A percentile compares a stretch with the other conserved stretches of the same genome.
Evolutionary conservation across 2,329 filamentous ascomycete genomes (phyloP).

Genomic region (Aspergillus amoenus): DNA sequence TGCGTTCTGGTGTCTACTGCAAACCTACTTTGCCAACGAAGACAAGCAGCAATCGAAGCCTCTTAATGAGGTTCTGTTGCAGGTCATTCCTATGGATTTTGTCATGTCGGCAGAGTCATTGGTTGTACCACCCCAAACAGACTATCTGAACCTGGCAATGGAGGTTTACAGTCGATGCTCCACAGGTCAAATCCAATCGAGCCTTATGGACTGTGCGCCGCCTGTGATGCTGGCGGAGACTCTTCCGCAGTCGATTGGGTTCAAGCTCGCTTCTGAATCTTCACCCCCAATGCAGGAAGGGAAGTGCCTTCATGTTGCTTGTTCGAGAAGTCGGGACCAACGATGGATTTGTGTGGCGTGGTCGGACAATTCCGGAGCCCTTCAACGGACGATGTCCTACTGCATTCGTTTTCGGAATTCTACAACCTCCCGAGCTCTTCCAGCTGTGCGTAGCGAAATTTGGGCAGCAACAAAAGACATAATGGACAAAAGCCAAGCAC

Average conservation of each 20-base stretch:
- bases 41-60: constrained; percentile 31
- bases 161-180: constrained; percentile 61
- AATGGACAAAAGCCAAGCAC: constrained; percentile 50
- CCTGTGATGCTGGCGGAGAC: constrained; percentile 55
- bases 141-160: constrained; percentile 52
- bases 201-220: constrained; percentile 50
- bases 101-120: constrained; percentile 53
- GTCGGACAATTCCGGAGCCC: constrained; percentile 57
- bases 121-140: constrained; percentile 50
- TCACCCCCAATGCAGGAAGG: constrained; percentile 58
- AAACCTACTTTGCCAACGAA: constrained; percentile 49
- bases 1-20: constrained; percentile 58
- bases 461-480: constrained; percentile 59
- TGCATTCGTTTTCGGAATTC: constrained; percentile 47
- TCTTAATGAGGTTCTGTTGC: constrained; percentile 54
- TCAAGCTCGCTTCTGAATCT: constrained; percentile 54
- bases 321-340: constrained; percentile 55
- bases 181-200: constrained; percentile 36
- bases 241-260: constrained; percentile 54
- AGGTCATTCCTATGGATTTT: constrained; percentile 58
- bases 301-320: constrained; percentile 59
- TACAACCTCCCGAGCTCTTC: constrained; percentile 36
- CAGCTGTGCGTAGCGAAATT: constrained; percentile 55
- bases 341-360: constrained; percentile 61
- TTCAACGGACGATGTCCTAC: constrained; percentile 56